phyloP scores from a whole-genome alignment of 257 asterid species.

The Plectranthus barbatus region DNA sequence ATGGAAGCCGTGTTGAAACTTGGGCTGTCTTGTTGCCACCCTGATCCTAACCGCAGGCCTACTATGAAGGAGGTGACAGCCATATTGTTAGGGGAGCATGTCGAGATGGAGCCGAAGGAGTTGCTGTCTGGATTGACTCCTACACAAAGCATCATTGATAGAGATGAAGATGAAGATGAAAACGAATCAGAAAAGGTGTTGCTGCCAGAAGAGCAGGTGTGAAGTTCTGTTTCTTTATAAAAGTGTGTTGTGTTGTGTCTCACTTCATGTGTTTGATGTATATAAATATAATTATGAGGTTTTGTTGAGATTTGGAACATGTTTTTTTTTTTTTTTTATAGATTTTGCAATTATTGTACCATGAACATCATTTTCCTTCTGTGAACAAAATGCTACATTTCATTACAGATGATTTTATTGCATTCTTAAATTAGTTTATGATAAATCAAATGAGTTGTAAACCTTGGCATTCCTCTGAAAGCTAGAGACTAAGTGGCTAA shows the following conservation, averaged over 20 bases:
- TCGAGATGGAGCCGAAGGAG: constrained; percentile 35
- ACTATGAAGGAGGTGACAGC: constrained; percentile 65
- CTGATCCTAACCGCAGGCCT: constrained; percentile 72
- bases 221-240: constrained; percentile 11
- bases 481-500: constrained; percentile 18
- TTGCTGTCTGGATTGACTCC: constrained; percentile 36
- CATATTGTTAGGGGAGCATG: constrained; percentile 48
- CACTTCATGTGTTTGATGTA: background rate
- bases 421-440: background rate
- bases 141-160: background rate
- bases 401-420: background rate
- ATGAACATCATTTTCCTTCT: background rate
- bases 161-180: constrained; percentile 15
- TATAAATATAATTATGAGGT: too few species aligned
- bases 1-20: constrained; percentile 67
- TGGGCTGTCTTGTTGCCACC: constrained; percentile 74
- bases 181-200: constrained; percentile 13
- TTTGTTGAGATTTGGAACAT: constrained; percentile 17
- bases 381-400: background rate
- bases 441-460: constrained; percentile 30
- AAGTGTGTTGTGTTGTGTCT: background rate
- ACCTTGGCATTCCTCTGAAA: constrained; percentile 25
- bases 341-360: constrained; percentile 17
- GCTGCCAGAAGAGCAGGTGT: constrained; percentile 25
- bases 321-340: too few species aligned